These are phyloP conservation scores for Tetradesmus obliquus DNA, from an alignment of 139 green algal genomes.

Conservation along the genomic window DNA sequence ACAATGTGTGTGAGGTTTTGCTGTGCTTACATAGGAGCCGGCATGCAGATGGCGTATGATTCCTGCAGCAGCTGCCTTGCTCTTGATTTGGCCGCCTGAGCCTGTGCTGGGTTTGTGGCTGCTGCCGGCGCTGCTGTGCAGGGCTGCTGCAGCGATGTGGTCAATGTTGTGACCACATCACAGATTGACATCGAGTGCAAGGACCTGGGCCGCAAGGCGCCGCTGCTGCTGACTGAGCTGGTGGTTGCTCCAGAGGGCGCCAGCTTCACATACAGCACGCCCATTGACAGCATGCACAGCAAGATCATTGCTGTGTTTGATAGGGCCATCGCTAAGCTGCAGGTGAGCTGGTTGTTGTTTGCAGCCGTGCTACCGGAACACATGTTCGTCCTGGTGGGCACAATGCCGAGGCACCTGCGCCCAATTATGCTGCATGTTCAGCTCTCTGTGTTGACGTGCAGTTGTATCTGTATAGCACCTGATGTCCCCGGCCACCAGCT, in stretches of 20 bases:
- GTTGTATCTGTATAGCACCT: not conserved
- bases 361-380: too few relatives aligned
- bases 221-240: constrained; percentile 76
- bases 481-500: not conserved
- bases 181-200: constrained; percentile 36
- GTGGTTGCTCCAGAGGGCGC: constrained; percentile 58
- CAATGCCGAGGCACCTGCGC: not conserved
- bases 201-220: constrained; percentile 51
- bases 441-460: too few relatives aligned
- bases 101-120: constrained; percentile 6
- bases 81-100: too few relatives aligned
- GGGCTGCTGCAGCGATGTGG: constrained; percentile 42
- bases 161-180: constrained; percentile 44
- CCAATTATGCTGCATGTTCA: too few relatives aligned
- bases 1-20: not conserved
- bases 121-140: constrained; percentile 44
- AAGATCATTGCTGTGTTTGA: constrained; percentile 71
- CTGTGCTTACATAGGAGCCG: not conserved
- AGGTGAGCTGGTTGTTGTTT: constrained; percentile 28
- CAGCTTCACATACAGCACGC: constrained; percentile 62
- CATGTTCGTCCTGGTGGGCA: not conserved
- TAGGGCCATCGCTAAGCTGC: constrained; percentile 60
- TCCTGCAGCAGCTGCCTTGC: not conserved
- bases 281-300: constrained; percentile 53
- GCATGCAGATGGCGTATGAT: too few relatives aligned